phyloP scores from a whole-genome alignment of 768 basidiomycete genomes.

The Cystoderma amianthinum region DNA sequence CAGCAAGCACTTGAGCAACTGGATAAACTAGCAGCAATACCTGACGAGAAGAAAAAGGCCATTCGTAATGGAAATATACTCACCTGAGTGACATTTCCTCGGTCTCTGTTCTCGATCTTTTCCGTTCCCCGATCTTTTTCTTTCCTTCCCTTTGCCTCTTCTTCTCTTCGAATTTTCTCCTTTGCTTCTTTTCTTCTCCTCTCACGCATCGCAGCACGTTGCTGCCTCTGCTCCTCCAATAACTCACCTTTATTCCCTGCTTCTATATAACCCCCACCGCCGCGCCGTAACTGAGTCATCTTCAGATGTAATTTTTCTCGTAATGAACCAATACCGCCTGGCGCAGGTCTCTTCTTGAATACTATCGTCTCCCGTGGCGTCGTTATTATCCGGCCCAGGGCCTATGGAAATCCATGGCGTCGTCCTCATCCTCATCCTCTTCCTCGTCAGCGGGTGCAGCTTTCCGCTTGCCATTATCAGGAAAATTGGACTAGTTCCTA shows the following conservation, averaged over 20 bases:
- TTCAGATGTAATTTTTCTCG: slow-evolving; percentile 71
- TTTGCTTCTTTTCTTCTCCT: slow-evolving; percentile 78
- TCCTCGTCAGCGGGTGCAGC: slow-evolving; percentile 16
- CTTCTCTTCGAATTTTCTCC: too few species aligned
- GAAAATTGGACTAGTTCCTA: too few species aligned
- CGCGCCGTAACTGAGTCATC: slow-evolving; percentile 63
- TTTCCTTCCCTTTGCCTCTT: slow-evolving; percentile 60
- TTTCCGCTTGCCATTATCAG: slow-evolving; percentile 43
- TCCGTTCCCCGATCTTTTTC: slow-evolving; percentile 43
- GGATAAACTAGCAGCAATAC: slow-evolving; percentile 66
- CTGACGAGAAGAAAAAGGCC: slow-evolving; percentile 77
- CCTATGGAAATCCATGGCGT: slow-evolving; percentile 23
- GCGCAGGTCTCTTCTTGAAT: slow-evolving; percentile 27
- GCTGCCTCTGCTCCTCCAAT: slow-evolving; percentile 69
- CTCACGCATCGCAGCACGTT: slow-evolving; percentile 81
- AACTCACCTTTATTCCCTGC: slow-evolving; percentile 73
- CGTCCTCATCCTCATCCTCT: slow-evolving; percentile 12
- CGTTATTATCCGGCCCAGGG: slow-evolving; percentile 29
- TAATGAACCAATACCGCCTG: slow-evolving; percentile 55
- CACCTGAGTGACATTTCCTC: slow-evolving; percentile 46
- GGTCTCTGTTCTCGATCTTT: slow-evolving; percentile 27
- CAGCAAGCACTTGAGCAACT: slow-evolving; percentile 82
- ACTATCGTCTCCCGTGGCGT: slow-evolving; percentile 15
- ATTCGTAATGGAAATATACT: too few species aligned
- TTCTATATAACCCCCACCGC: slow-evolving; percentile 19